A percentile compares a stretch with the other conserved stretches of the same genome.
Evolutionary conservation across 176 grass and related monocot genomes (phyloP).

Genomic region (Triticum turgidum): DNA sequence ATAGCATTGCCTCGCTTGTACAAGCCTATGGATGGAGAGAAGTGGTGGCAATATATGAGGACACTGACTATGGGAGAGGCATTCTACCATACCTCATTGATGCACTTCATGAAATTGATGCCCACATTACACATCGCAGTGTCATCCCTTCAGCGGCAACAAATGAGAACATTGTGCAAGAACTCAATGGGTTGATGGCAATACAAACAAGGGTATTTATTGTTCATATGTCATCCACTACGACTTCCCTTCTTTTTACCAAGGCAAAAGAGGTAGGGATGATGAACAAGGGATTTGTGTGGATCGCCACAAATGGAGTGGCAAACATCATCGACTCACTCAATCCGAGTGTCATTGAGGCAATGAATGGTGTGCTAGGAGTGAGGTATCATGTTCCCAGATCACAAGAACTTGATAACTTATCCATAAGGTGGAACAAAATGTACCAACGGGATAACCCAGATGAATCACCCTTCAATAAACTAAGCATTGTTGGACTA

Average conservation of each 20-base stretch:
- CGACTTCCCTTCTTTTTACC: conserved; percentile 34
- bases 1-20: conserved; percentile 45
- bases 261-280: conserved; percentile 38
- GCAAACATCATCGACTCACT: conserved; percentile 39
- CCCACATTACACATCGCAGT: conserved; percentile 26
- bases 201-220: conserved; percentile 49
- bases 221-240: conserved; percentile 28
- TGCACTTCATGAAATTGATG: conserved; percentile 37
- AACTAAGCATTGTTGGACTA: conserved; percentile 21
- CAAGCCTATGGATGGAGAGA: conserved; percentile 66
- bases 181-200: conserved; percentile 49
- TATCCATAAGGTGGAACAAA: conserved; percentile 44
- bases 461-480: conserved; percentile 15
- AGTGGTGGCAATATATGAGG: conserved; percentile 49
- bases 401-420: conserved; percentile 17
- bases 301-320: conserved; percentile 53
- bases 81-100: conserved; percentile 49
- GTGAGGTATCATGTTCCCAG: conserved; percentile 22
- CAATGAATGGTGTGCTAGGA: conserved; percentile 55
- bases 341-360: not conserved
- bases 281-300: conserved; percentile 53
- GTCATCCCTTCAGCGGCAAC: conserved; percentile 32
- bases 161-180: conserved; percentile 36
- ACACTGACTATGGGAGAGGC: conserved; percentile 47
- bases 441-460: conserved; percentile 36